Evolutionary conservation across 192 early-diverging fungal species (phyloP).

Genomic region (Backusella circina): DNA sequence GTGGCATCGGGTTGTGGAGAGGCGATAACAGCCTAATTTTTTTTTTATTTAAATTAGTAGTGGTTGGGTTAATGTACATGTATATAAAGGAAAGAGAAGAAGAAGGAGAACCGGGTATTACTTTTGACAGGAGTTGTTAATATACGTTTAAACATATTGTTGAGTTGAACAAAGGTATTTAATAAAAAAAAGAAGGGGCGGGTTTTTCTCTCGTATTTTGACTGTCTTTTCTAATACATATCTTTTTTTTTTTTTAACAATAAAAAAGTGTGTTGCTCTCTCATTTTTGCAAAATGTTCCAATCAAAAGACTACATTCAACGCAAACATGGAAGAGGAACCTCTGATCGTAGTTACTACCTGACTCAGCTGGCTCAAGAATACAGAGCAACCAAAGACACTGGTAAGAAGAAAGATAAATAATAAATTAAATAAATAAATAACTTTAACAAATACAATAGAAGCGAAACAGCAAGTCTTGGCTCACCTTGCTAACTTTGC

Average conservation of each 20-base stretch:
- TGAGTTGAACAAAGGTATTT: neutral
- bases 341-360: slow-evolving; percentile 17
- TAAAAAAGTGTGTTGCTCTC: neutral
- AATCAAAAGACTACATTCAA: slow-evolving; percentile 21
- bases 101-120: neutral
- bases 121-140: neutral
- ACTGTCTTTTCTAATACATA: neutral
- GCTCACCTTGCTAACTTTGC: slow-evolving; percentile 51
- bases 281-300: slow-evolving; percentile 11
- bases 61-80: neutral
- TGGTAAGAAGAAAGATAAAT: slow-evolving; percentile 3
- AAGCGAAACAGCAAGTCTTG: slow-evolving; percentile 31
- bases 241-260: neutral
- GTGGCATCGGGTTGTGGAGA: neutral
- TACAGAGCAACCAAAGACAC: slow-evolving; percentile 10
- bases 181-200: neutral
- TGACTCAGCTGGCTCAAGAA: slow-evolving; percentile 18
- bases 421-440: neutral
- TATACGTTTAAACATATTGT: neutral
- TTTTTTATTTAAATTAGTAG: no score
- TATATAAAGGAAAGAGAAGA: neutral
- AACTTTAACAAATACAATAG: neutral
- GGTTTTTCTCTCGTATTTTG: neutral
- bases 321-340: slow-evolving; percentile 11
- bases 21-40: neutral